phyloP scores from a whole-genome alignment of 345 rosid species.

The Sisymbrium irio region DNA sequence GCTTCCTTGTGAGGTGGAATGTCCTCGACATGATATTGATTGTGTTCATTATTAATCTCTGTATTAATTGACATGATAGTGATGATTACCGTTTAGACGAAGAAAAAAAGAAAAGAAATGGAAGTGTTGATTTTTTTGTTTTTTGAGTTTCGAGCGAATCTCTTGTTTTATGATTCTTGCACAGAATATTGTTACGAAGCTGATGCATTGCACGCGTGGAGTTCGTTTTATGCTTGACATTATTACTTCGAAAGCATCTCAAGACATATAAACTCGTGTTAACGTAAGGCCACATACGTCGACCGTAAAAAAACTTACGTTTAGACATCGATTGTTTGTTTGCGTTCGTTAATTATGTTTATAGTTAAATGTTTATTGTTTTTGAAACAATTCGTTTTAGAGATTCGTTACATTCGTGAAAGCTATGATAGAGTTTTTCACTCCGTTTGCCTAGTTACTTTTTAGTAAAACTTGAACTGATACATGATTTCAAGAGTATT shows the following conservation, averaged over 20 bases:
- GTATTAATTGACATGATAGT: conserved; percentile 20
- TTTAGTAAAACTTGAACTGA: not conserved
- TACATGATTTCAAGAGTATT: no score
- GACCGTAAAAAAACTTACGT: not conserved
- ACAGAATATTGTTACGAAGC: conserved; percentile 11
- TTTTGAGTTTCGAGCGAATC: conserved; percentile 22
- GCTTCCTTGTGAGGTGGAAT: conserved; percentile 17
- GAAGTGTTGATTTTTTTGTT: not conserved
- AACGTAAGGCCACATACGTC: no score
- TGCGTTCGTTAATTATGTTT: not conserved
- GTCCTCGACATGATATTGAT: conserved; percentile 30
- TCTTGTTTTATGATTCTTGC: conserved; percentile 29
- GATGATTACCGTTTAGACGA: not conserved
- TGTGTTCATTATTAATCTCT: not conserved
- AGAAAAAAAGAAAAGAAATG: not conserved
- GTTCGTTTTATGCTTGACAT: not conserved
- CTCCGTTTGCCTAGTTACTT: not conserved
- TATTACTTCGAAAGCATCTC: conserved; percentile 14
- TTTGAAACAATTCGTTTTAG: not conserved
- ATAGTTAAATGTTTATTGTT: no score
- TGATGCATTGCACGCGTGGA: conserved; percentile 29
- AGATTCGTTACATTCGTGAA: not conserved
- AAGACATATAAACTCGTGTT: not conserved
- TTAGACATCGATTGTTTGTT: not conserved
- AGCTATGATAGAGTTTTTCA: not conserved